Conservation (phyloP, 1,139 yeast genomes). For the Geotrichum restrictum region DNA sequence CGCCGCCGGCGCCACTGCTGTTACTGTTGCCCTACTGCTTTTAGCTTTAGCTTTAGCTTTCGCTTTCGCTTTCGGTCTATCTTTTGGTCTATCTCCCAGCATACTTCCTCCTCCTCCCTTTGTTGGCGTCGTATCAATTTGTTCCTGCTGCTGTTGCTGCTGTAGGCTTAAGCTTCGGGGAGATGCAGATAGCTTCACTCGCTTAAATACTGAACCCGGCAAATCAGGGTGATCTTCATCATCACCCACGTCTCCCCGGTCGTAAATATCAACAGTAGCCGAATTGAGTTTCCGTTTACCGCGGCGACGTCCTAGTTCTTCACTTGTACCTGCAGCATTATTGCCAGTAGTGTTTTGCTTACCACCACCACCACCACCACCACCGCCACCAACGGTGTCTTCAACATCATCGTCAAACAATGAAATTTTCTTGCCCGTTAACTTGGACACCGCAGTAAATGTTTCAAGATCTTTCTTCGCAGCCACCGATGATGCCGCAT, state of each 20-base stretch:
- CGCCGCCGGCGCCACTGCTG: background rate
- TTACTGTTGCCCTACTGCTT: background rate
- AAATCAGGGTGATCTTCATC: conserved; percentile 27
- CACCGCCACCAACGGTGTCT: background rate
- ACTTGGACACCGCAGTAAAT: background rate
- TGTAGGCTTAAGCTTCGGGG: too few species aligned
- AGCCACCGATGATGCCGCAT: background rate
- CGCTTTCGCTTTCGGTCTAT: too few species aligned
- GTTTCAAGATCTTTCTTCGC: background rate
- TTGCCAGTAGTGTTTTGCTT: too few species aligned
- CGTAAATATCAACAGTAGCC: conserved; percentile 2
- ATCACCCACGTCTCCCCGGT: background rate
- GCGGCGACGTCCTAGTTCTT: conserved; percentile 7
- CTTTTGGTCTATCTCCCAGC: too few species aligned
- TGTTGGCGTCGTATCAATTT: background rate
- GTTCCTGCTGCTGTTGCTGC: background rate
- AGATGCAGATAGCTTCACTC: conserved; percentile 20
- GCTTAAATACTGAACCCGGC: conserved; percentile 28
- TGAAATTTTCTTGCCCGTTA: conserved; percentile 3
- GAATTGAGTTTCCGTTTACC: conserved; percentile 12
- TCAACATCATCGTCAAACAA: conserved; percentile 12
- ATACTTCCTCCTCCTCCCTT: too few species aligned
- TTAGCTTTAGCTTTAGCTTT: background rate
- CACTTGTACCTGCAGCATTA: background rate
- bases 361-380: background rate